These are phyloP conservation scores for Dactylella cylindrospora DNA, from an alignment of 2,329 filamentous ascomycete genomes.

Conservation along the genomic window DNA sequence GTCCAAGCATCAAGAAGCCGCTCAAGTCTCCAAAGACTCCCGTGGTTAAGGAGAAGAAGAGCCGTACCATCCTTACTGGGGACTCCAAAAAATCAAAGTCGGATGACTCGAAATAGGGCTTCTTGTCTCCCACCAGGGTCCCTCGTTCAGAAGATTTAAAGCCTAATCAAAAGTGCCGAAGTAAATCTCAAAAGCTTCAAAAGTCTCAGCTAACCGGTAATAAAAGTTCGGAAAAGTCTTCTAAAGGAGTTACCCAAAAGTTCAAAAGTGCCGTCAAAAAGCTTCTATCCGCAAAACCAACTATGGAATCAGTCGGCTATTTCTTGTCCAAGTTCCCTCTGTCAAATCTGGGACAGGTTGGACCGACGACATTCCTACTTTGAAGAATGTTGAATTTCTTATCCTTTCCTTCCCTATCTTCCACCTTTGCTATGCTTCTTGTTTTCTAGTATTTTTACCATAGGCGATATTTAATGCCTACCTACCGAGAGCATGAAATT, in stretches of 20 bases:
- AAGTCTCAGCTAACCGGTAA: conserved; percentile 1
- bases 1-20: conserved; percentile 22
- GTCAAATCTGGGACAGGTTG: conserved; percentile 11
- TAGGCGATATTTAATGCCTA: conserved; percentile 40
- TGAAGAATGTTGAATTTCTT: conserved; percentile 3
- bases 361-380: conserved; percentile 24
- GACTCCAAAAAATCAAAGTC: conserved; percentile 31
- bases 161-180: background rate
- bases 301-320: conserved; percentile 5
- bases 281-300: conserved; percentile 1
- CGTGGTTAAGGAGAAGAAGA: conserved; percentile 34
- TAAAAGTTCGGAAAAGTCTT: conserved; percentile 12
- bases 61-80: conserved; percentile 28
- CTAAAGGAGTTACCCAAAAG: conserved; percentile 31
- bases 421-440: conserved; percentile 7
- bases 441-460: conserved; percentile 9
- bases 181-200: conserved; percentile 1
- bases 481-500: conserved; percentile 26
- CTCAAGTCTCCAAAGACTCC: conserved; percentile 20
- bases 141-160: background rate
- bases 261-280: conserved; percentile 16
- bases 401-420: background rate
- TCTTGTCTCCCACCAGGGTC: conserved; percentile 5
- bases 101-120: conserved; percentile 35
- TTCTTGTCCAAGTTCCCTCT: conserved; percentile 2